Evolutionary conservation across 1,284 basidiomycete species (phyloP), one percentile per base, ranked within the genome.

Genomic region (Thecaphora thlaspeos): DNA sequence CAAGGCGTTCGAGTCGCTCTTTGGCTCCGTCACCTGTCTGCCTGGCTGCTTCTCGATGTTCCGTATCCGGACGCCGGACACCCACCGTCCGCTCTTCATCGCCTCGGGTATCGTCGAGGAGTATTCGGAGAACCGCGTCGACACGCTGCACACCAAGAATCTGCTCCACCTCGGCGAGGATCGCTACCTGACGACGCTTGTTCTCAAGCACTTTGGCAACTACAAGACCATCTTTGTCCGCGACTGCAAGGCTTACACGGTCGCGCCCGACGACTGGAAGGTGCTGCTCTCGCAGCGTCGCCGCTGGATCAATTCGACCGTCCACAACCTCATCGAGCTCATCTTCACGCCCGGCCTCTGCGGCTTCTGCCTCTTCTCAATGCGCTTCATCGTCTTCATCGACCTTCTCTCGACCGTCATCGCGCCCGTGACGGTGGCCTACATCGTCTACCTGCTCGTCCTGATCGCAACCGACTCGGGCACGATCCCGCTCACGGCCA

Each of bases 41-140:
- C 93, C 93, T 1, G 94, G 93, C 70, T 98, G 94, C 85, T 97
- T 97, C 85, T 88, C 91, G 12, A 86, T 97, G 80, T 97, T 95
- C 79, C 88, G 94, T 37, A 86, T 98, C 61, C 89, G 93, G 46
- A 93, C 91, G 0, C 87, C 92, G 17, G 94, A 98, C 83, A 95
- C 94, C 75, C 91, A 92, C 48, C 88, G 91, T 36, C 94, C 94
- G 0, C 86, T 98, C 77, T 90, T 98, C 82, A 91, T 97, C 77
- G 93, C 91, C 30, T 93, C 91, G 77, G 87, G 90, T 46, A 86
- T 97, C 80, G 91, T 98, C 70, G 89, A 95, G 75, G 93, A 96
- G 69, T 98, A 97, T 78, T 84, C 90, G 0, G 94, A 96, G 76
- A 89, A 90, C 59, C 87, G 90, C 26, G 70, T 73, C 30, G 75